Base-by-base conservation (phyloP, 75 land plant species). In the Picea glauca region DNA sequence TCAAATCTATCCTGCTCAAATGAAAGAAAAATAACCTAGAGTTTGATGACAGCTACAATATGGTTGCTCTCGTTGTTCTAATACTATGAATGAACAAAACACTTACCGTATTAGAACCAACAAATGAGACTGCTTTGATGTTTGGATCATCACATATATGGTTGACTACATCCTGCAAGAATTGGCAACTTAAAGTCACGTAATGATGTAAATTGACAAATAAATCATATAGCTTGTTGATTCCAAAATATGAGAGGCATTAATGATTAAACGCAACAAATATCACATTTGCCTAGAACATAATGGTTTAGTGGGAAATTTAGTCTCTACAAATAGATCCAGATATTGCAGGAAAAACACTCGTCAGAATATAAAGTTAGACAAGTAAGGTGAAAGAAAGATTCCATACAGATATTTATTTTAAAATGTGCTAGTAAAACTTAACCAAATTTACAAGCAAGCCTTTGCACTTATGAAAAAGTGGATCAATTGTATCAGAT, bases 81-180 rank as follows among this genome's bases (percentile, higher is more conserved):
- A 4, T 60, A 60, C 18, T 60, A 18, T 4, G 21, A 60, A 18
- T 17, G 21, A 18, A 60, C 2, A 60, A 60, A 17, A 18, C n/a
- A 40, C 88, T 89, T 83, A 93, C 96, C 60, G 72, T 85, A 76
- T 96, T 93, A 56, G 99, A 96, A 78, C 99, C 99, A 76, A 96
- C 98, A 87, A 94, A 94, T 6, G 99, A 96, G 77, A 96, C 75
- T 70, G 99, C 98, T 79, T 78, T 87, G 79, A 96, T 92, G 79
- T 96, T 91, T 1, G 94, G 95, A 85, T 94, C 92, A 86, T 94
- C 99, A 83, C 99, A 96, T 23, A 96, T 96, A 17, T 88, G 84
- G 81, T 96, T 92, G 23, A 96, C 94, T 43, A 90, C 74, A 58
- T 94, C 95, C 96, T 93, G 84, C 67, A 76, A 77, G 74, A 33